Conservation (phyloP, 495 filamentous ascomycete genomes). For the Penicillium angulare region DNA sequence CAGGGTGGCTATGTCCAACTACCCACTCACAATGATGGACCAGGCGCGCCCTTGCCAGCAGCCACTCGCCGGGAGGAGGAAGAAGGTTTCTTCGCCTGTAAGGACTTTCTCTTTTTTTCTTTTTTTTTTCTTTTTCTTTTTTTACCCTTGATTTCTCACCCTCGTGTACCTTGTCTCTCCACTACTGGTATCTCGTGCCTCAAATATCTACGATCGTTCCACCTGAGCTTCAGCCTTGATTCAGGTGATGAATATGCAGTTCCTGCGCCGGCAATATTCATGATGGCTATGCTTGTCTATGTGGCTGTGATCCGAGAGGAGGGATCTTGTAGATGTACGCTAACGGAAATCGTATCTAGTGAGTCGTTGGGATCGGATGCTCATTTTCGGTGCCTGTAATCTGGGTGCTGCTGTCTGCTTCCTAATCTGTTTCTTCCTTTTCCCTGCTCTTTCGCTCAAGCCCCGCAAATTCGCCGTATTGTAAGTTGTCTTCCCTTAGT, state of each 20-base stretch:
- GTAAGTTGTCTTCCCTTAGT: slow-evolving; percentile 59
- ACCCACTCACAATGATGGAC: slow-evolving; percentile 71
- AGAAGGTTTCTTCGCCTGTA: slow-evolving; percentile 92
- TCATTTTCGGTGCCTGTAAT: slow-evolving; percentile 91
- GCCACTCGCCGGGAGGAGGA: slow-evolving; percentile 87
- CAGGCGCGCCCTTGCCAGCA: slow-evolving; percentile 85
- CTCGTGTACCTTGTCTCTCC: neutral
- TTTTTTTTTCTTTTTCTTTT: neutral
- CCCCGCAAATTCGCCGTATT: slow-evolving; percentile 94
- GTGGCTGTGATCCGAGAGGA: slow-evolving; percentile 19
- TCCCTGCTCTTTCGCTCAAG: slow-evolving; percentile 72
- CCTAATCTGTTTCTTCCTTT: slow-evolving; percentile 84
- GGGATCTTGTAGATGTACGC: slow-evolving; percentile 6
- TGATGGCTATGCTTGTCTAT: slow-evolving; percentile 20
- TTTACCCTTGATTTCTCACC: neutral
- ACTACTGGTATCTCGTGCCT: slow-evolving; percentile 16
- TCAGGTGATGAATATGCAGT: slow-evolving; percentile 41
- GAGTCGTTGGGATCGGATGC: slow-evolving; percentile 92
- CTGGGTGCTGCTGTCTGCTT: slow-evolving; percentile 88
- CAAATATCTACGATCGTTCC: slow-evolving; percentile 23
- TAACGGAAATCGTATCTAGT: slow-evolving; percentile 55
- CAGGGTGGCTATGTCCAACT: slow-evolving; percentile 87
- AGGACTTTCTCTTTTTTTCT: slow-evolving; percentile 48
- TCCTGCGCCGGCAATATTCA: slow-evolving; percentile 40
- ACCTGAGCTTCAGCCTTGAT: slow-evolving; percentile 15